phyloP scores from a whole-genome alignment of 768 basidiomycete genomes.

The Lactarius akahatsu region DNA sequence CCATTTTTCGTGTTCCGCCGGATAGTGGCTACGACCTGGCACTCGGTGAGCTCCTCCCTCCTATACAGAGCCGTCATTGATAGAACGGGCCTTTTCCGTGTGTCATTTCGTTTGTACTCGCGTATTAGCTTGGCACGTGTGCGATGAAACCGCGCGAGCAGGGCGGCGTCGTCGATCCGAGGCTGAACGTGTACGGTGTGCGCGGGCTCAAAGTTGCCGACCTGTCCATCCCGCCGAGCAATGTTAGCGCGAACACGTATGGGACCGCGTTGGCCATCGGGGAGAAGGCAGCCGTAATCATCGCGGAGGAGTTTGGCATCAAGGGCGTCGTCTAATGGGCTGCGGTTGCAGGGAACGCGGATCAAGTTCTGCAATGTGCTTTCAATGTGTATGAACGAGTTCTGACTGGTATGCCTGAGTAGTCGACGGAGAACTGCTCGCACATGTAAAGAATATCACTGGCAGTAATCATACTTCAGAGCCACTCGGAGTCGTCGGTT shows the following conservation, averaged over 20 bases:
- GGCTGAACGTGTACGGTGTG: slow-evolving; percentile 61
- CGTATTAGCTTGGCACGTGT: slow-evolving; percentile 63
- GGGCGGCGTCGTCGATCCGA: slow-evolving; percentile 60
- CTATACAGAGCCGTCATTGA: too few species aligned
- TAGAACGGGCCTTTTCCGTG: too few species aligned
- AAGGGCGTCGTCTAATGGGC: slow-evolving; percentile 38
- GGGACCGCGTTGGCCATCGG: slow-evolving; percentile 48
- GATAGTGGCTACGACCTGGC: slow-evolving; percentile 32
- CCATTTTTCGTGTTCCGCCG: not conserved
- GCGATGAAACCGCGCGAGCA: slow-evolving; percentile 61
- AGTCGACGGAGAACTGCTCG: not conserved
- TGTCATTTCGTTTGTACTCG: too few species aligned
- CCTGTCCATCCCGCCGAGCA: slow-evolving; percentile 41
- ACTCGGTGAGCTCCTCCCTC: slow-evolving; percentile 33
- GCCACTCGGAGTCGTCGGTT: too few species aligned
- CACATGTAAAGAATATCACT: not conserved
- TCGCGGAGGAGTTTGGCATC: slow-evolving; percentile 51
- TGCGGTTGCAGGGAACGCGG: not conserved
- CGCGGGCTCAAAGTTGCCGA: slow-evolving; percentile 56
- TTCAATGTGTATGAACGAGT: not conserved
- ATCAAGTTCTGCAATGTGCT: not conserved
- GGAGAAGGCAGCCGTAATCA: slow-evolving; percentile 61
- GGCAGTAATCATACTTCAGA: not conserved
- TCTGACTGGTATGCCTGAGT: too few species aligned
- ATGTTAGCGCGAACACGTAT: slow-evolving; percentile 46